phyloP scores from a whole-genome alignment of 2,329 filamentous ascomycete species.

The Cercospora sp. region DNA sequence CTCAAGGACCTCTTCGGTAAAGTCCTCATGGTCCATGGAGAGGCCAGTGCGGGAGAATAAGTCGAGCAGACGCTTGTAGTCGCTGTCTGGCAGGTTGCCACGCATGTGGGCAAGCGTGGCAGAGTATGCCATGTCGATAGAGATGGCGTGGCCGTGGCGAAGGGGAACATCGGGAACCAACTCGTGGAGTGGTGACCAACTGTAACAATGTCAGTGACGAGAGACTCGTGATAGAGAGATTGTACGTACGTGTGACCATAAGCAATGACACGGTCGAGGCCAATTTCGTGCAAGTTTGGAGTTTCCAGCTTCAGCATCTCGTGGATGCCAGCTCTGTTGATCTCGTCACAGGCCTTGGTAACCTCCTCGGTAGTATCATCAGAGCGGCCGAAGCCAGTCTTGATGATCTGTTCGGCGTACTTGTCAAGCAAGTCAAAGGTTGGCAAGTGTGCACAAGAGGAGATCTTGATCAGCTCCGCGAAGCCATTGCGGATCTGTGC shows the following conservation, averaged over 20 bases:
- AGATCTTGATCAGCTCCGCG: constrained; percentile 75
- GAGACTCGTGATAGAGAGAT: background rate
- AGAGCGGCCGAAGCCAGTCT: constrained; percentile 63
- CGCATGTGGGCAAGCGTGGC: constrained; percentile 65
- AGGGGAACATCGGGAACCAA: constrained; percentile 67
- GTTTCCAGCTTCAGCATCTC: constrained; percentile 74
- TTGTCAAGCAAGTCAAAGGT: constrained; percentile 69
- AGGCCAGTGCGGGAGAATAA: constrained; percentile 70
- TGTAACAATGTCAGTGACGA: constrained; percentile 30
- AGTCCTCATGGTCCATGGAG: constrained; percentile 69
- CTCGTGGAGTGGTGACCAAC: constrained; percentile 71
- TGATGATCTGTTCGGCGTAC: constrained; percentile 67
- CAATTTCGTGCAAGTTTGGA: constrained; percentile 71
- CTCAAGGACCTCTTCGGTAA: constrained; percentile 65
- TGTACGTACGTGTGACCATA: constrained; percentile 66
- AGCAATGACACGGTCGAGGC: constrained; percentile 69
- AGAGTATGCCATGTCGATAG: constrained; percentile 74
- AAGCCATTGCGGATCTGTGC: constrained; percentile 73
- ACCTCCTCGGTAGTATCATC: constrained; percentile 59
- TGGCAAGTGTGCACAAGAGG: constrained; percentile 64
- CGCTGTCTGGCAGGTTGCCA: constrained; percentile 60
- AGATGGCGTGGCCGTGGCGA: constrained; percentile 72
- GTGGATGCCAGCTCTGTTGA: constrained; percentile 67
- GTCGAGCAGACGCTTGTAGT: constrained; percentile 63
- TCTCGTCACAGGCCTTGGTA: constrained; percentile 61